Evolutionary conservation across 306 rosid genomes (phyloP).

Genomic region (Cucurbita maxima): DNA sequence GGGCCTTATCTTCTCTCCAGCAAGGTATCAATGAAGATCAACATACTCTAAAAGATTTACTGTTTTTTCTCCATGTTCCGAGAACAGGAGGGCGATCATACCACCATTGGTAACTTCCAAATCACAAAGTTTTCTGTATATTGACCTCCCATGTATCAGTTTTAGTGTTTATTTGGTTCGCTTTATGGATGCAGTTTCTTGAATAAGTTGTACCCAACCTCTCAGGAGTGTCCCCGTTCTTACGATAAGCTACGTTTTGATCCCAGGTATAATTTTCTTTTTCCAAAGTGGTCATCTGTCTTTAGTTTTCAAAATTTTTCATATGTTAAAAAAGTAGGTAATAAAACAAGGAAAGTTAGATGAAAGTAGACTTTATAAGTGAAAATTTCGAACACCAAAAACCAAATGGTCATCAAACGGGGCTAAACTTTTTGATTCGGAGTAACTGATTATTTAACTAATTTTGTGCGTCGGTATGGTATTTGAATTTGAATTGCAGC

Average conservation of each 20-base stretch:
- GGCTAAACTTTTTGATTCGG: not conserved
- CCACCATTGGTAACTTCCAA: conserved; percentile 54
- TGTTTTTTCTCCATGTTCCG: conserved; percentile 88
- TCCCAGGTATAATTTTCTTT: conserved; percentile 54
- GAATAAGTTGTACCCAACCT: conserved; percentile 61
- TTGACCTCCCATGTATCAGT: not conserved
- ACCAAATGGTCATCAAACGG: no score
- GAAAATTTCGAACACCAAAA: no score
- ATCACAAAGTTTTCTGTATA: not conserved
- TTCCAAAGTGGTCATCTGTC: not conserved
- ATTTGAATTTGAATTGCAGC: conserved; percentile 21
- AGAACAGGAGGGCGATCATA: conserved; percentile 95
- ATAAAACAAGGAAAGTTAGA: no score
- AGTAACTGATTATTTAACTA: not conserved
- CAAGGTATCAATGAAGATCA: conserved; percentile 43
- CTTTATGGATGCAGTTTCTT: conserved; percentile 45
- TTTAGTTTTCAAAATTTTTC: not conserved
- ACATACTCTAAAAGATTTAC: conserved; percentile 54
- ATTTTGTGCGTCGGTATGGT: conserved; percentile 5
- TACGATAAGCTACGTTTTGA: conserved; percentile 89
- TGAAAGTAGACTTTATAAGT: no score
- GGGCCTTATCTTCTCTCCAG: conserved; percentile 58
- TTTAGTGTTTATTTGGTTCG: conserved; percentile 6
- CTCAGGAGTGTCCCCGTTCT: conserved; percentile 86
- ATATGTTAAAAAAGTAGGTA: not conserved